Percentiles rank a stretch among this genome's conserved stretches.
Conservation (phyloP, 495 filamentous ascomycete species). For the Hyaloscypha hepaticicola region DNA sequence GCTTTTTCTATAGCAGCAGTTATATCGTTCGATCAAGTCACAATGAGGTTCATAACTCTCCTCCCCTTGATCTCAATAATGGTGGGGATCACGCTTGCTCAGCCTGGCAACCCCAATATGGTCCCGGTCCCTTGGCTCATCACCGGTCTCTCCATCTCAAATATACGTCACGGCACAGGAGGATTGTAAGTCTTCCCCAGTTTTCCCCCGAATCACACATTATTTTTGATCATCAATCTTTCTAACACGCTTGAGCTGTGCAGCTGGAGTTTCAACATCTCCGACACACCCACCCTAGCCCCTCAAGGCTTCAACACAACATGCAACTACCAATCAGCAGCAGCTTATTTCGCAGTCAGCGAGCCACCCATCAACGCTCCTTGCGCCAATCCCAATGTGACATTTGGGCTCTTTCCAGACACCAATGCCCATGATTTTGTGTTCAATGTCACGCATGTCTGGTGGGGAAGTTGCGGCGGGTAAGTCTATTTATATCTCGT, state of each 20-base stretch:
- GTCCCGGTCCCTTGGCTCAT: conserved; percentile 26
- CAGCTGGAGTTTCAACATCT: conserved; percentile 24
- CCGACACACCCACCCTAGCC: conserved; percentile 17
- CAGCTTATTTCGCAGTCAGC: conserved; percentile 24
- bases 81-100: not conserved
- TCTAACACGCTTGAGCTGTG: not conserved
- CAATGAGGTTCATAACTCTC: conserved; percentile 3
- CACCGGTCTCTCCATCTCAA: conserved; percentile 5
- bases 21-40: not conserved
- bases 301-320: conserved; percentile 30
- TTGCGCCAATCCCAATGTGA: conserved; percentile 22
- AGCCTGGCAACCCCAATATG: conserved; percentile 11
- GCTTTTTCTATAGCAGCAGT: not conserved
- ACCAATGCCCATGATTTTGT: not conserved
- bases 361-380: conserved; percentile 18
- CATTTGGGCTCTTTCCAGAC: conserved; percentile 24
- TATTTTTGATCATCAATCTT: not conserved
- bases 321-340: conserved; percentile 13
- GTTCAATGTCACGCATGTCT: conserved; percentile 24
- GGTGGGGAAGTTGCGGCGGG: conserved; percentile 14
- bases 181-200: conserved; percentile 20
- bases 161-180: conserved; percentile 27
- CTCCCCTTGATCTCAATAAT: not conserved
- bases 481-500: not conserved
- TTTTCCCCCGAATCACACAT: too few species aligned